phyloP scores from a whole-genome alignment of 352 stramenopile species.

The Phytophthora sp. region DNA sequence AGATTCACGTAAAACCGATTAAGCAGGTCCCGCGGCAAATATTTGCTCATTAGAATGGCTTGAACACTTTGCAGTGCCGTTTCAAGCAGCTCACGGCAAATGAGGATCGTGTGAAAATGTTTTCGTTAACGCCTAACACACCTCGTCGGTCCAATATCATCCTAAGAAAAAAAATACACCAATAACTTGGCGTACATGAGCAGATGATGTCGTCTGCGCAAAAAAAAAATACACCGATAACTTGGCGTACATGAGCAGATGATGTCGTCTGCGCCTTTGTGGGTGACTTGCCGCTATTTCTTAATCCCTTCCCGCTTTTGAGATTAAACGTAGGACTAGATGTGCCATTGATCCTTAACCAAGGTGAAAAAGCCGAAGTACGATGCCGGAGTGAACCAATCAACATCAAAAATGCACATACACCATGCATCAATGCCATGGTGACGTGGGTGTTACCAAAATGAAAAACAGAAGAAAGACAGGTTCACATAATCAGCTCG shows the following conservation, averaged over 20 bases:
- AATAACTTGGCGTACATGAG: too few relatives aligned
- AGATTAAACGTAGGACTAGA: too few relatives aligned
- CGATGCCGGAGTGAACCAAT: constrained; percentile 4
- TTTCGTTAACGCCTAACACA: constrained; percentile 9
- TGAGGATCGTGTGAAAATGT: constrained; percentile 12
- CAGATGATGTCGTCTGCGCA: too few relatives aligned
- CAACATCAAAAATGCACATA: constrained; percentile 14
- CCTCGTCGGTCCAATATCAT: not conserved
- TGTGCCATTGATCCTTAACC: too few relatives aligned
- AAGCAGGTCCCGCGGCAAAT: constrained; percentile 16
- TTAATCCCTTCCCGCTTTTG: too few relatives aligned
- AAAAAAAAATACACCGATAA: too few relatives aligned
- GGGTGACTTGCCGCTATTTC: too few relatives aligned
- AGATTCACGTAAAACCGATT: constrained; percentile 36
- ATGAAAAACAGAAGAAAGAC: constrained; percentile 4
- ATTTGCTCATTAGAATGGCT: constrained; percentile 25
- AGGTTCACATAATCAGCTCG: not conserved
- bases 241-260: too few relatives aligned
- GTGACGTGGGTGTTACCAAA: constrained; percentile 26
- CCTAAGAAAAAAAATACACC: too few relatives aligned
- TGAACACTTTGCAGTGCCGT: constrained; percentile 14
- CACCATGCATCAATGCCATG: constrained; percentile 19
- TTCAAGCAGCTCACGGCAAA: constrained; percentile 20
- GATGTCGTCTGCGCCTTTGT: too few relatives aligned
- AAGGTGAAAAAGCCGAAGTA: constrained; percentile 1